A percentile compares a stretch with the other conserved stretches of the same genome.
phyloP scores from a whole-genome alignment of 805 yeast genomes.

The Yarrowia bubula region DNA sequence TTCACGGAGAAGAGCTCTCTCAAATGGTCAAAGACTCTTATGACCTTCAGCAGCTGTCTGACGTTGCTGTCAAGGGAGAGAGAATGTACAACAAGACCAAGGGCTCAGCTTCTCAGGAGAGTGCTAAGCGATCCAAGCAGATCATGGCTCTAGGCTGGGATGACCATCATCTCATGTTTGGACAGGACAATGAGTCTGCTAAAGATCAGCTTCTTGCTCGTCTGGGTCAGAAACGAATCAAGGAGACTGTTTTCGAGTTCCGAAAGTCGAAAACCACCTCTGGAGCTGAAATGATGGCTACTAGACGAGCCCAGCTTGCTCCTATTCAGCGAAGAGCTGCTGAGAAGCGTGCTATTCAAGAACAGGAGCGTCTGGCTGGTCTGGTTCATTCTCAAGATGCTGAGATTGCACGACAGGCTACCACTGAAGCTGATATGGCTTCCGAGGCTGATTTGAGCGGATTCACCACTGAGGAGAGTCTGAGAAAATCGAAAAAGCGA shows the following conservation, averaged over 20 bases:
- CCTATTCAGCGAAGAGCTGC: conserved; percentile 78
- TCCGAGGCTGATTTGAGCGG: conserved; percentile 23
- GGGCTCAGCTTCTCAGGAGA: conserved; percentile 79
- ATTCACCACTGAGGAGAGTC: not conserved
- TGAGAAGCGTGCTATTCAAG: conserved; percentile 57
- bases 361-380: conserved; percentile 61
- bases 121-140: conserved; percentile 83
- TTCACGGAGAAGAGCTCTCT: conserved; percentile 67
- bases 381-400: conserved; percentile 28
- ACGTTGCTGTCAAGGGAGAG: conserved; percentile 84
- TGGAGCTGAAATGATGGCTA: conserved; percentile 77
- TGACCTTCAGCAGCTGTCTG: conserved; percentile 62
- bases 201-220: conserved; percentile 69
- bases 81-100: conserved; percentile 81
- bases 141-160: conserved; percentile 72
- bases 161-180: conserved; percentile 72
- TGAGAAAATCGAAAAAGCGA: conserved; percentile 40
- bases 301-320: conserved; percentile 81
- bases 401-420: not conserved
- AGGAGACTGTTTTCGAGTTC: conserved; percentile 94
- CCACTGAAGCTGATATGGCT: conserved; percentile 4
- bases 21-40: conserved; percentile 58
- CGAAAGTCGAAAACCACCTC: conserved; percentile 45
- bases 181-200: conserved; percentile 43
- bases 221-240: conserved; percentile 62